Percentiles rank a stretch among this genome's conserved stretches.
Evolutionary conservation across 2,329 filamentous ascomycete genomes (phyloP).

Genomic region (Ophiostoma himal-ulmi): DNA sequence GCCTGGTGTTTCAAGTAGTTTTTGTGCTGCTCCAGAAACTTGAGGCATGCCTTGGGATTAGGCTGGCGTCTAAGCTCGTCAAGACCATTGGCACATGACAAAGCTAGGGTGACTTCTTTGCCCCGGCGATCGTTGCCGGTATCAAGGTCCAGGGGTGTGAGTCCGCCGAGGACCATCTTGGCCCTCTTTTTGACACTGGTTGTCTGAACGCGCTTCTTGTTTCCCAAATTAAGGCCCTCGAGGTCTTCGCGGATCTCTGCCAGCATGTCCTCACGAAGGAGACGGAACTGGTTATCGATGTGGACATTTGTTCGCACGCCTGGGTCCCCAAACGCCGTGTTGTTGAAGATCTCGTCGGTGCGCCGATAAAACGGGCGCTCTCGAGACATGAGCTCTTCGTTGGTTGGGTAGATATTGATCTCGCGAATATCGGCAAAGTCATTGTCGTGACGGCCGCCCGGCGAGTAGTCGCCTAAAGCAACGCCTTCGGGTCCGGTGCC

Average conservation of each 20-base stretch:
- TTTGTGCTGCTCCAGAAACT: conserved; percentile 42
- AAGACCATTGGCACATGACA: conserved; percentile 42
- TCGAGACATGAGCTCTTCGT: conserved; percentile 54
- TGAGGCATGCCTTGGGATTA: conserved; percentile 32
- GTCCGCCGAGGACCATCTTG: conserved; percentile 33
- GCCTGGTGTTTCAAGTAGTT: conserved; percentile 53
- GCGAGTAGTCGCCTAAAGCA: conserved; percentile 27
- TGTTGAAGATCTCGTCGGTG: conserved; percentile 44
- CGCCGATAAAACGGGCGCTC: conserved; percentile 51
- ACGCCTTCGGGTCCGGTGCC: background rate
- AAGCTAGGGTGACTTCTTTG: conserved; percentile 36
- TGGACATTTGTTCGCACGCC: conserved; percentile 43
- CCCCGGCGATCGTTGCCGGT: conserved; percentile 30
- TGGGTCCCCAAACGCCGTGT: conserved; percentile 24
- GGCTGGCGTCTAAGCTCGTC: conserved; percentile 36
- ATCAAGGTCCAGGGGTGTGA: conserved; percentile 38
- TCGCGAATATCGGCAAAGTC: conserved; percentile 57
- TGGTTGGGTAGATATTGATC: conserved; percentile 60
- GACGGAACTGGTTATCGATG: conserved; percentile 65
- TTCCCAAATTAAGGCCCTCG: conserved; percentile 42
- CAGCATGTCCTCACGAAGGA: conserved; percentile 66
- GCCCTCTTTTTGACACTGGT: conserved; percentile 25
- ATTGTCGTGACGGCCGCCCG: conserved; percentile 69
- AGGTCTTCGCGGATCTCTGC: conserved; percentile 59
- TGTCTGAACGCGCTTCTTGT: conserved; percentile 36